These are phyloP conservation scores for Sporobolomyces phaffii DNA, from an alignment of 768 basidiomycete species.

Conservation along the genomic window DNA sequence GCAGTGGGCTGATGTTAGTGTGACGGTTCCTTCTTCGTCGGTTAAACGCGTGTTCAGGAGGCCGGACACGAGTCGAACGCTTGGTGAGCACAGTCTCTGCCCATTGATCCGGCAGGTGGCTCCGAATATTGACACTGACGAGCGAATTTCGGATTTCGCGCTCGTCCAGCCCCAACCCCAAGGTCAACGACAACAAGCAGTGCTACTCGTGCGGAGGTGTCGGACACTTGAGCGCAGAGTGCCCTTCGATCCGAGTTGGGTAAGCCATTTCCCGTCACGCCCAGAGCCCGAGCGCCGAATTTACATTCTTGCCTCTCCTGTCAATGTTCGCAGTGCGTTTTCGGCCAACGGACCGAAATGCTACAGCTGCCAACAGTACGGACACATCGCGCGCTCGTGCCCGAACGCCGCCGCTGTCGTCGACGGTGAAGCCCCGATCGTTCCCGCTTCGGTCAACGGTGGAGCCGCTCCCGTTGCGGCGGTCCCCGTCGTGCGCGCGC, in stretches of 20 bases:
- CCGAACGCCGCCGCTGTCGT: slow-evolving; percentile 7
- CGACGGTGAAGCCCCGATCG: slow-evolving; percentile 6
- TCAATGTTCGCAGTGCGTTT: slow-evolving; percentile 19
- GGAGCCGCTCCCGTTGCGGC: not conserved
- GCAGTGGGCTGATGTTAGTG: not conserved
- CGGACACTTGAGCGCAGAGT: slow-evolving; percentile 31
- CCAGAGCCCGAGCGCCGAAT: no score
- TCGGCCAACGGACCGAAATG: slow-evolving; percentile 15
- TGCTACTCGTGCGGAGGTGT: slow-evolving; percentile 37
- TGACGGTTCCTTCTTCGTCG: no score
- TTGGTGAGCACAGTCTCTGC: no score
- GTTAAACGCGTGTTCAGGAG: slow-evolving; percentile 4
- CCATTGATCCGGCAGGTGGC: no score
- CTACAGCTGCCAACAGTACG: slow-evolving; percentile 30
- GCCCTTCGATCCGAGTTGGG: slow-evolving; percentile 21
- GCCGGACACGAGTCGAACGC: slow-evolving; percentile 37
- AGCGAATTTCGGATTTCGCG: no score
- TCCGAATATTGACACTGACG: no score
- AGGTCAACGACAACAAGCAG: slow-evolving; percentile 31
- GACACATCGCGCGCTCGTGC: slow-evolving; percentile 38
- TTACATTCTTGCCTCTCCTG: no score
- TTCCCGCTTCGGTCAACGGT: slow-evolving; percentile 16
- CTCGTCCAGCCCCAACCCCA: slow-evolving; percentile 33
- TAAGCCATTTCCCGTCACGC: no score
- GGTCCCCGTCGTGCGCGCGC: not conserved